These are phyloP conservation scores for Neostapfia colusana DNA, from an alignment of 176 grass and related monocot genomes.

Conservation along the genomic window DNA sequence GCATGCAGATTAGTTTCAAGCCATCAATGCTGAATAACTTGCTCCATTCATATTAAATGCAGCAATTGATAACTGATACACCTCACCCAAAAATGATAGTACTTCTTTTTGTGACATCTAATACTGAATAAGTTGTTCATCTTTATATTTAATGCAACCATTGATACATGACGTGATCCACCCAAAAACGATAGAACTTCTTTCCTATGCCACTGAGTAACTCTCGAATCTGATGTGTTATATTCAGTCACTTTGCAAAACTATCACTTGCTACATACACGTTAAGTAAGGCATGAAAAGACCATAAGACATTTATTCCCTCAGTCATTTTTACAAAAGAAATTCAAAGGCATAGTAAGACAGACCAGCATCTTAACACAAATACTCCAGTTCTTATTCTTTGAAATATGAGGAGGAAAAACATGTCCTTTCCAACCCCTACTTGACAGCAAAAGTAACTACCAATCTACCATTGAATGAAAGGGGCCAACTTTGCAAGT, in stretches of 20 bases:
- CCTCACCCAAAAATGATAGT: not conserved
- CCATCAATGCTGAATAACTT: conserved; percentile 14
- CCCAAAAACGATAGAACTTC: not conserved
- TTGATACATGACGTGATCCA: not conserved
- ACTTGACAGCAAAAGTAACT: not conserved
- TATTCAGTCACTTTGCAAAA: not conserved
- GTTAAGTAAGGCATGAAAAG: not conserved
- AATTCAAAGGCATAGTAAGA: not conserved
- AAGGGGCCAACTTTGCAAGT: not conserved
- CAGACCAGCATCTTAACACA: not conserved
- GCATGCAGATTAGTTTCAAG: conserved; percentile 29
- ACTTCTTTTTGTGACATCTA: not conserved
- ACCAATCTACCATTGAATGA: not conserved
- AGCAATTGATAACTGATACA: conserved; percentile 3
- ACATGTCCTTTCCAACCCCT: not conserved
- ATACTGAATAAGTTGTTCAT: not conserved
- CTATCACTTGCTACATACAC: not conserved
- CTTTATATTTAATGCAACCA: too few species aligned
- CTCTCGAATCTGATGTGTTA: not conserved
- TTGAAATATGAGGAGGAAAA: not conserved
- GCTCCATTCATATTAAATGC: not conserved
- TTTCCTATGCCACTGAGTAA: not conserved
- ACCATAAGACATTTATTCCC: not conserved
- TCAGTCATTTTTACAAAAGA: not conserved
- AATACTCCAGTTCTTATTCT: not conserved